These are phyloP conservation scores for Sordariomycetes sp. DNA, from an alignment of 2,329 filamentous ascomycete genomes.

Conservation along the genomic window DNA sequence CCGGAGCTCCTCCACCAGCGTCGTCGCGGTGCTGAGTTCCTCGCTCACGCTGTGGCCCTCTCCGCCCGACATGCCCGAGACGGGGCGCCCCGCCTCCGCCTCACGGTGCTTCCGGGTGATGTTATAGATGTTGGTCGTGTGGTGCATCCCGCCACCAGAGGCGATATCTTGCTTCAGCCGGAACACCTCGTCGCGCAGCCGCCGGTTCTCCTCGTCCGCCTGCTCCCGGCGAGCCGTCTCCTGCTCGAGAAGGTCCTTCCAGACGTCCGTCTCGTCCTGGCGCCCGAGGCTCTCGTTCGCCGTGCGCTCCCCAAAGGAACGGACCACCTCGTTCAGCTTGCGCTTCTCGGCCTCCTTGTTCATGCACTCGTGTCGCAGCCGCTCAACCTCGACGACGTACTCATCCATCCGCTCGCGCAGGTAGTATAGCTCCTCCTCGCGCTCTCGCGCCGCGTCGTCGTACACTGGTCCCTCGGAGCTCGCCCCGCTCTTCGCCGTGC, in stretches of 20 bases:
- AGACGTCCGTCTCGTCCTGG: conserved; percentile 66
- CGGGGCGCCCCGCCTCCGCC: conserved; percentile 32
- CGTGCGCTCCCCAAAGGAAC: conserved; percentile 33
- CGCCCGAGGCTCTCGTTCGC: conserved; percentile 34
- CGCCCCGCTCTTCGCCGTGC: conserved; percentile 40
- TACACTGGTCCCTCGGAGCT: conserved; percentile 47
- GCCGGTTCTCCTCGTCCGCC: conserved; percentile 76
- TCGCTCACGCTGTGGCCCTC: conserved; percentile 29
- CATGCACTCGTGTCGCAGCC: conserved; percentile 64
- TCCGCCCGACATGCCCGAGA: conserved; percentile 35
- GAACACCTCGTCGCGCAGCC: conserved; percentile 71
- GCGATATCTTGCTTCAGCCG: conserved; percentile 49
- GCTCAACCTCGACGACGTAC: conserved; percentile 72
- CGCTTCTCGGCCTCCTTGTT: conserved; percentile 75
- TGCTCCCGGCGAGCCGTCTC: conserved; percentile 84
- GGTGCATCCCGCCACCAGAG: conserved; percentile 28
- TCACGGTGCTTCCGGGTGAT: conserved; percentile 41
- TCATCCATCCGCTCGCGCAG: conserved; percentile 77
- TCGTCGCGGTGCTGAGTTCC: conserved; percentile 42
- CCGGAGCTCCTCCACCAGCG: conserved; percentile 63
- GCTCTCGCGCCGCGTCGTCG: conserved; percentile 49
- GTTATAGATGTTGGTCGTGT: conserved; percentile 55
- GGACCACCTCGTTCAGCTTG: conserved; percentile 69
- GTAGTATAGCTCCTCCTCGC: conserved; percentile 77
- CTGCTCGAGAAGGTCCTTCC: conserved; percentile 87